phyloP scores from a whole-genome alignment of 2,329 filamentous ascomycete genomes.

The Coniochaeta ligniaria region DNA sequence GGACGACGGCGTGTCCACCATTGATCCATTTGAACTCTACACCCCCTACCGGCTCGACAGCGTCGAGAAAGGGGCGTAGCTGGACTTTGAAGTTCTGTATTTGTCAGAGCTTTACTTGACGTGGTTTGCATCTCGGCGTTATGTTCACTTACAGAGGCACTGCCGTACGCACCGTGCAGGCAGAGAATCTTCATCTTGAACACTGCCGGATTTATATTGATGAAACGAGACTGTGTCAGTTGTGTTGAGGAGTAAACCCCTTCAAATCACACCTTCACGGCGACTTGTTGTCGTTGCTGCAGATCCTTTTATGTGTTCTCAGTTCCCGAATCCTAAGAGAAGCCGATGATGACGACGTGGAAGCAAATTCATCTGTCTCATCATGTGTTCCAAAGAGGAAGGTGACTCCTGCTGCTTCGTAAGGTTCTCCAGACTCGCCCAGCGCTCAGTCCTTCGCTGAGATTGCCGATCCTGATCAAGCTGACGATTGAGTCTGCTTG shows the following conservation, averaged over 20 bases:
- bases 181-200: conserved; percentile 9
- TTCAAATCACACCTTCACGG: neutral
- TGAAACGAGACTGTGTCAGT: no score
- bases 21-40: neutral
- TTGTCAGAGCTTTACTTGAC: neutral
- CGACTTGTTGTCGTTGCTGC: neutral
- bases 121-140: neutral
- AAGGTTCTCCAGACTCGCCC: neutral
- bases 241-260: neutral
- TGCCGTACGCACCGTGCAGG: conserved; percentile 8
- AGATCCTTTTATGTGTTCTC: neutral
- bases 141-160: conserved; percentile 4
- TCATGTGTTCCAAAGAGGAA: neutral
- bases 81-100: neutral
- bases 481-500: neutral
- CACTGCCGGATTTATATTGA: neutral
- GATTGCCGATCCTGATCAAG: neutral
- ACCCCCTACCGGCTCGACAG: neutral
- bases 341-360: neutral
- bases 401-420: neutral
- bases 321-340: neutral
- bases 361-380: neutral
- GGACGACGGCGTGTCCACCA: neutral
- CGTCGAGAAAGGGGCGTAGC: neutral
- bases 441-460: neutral